Base-by-base conservation (phyloP, 225 moss, liverwort and hornwort genomes). In the Marchantia polymorpha region DNA sequence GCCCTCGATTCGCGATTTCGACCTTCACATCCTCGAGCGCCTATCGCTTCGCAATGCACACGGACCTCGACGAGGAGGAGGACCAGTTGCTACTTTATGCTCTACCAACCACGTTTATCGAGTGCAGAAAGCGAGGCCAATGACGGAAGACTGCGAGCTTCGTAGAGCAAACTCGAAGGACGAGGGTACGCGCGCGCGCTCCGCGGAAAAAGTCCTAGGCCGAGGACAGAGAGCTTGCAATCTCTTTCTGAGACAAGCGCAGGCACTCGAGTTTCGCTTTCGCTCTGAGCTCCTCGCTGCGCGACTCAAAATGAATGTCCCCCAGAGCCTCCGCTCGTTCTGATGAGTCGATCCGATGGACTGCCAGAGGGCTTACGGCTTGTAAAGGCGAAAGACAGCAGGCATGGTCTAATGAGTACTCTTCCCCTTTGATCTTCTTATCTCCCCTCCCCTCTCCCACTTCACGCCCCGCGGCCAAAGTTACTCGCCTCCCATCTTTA, bases 371-470 rank as follows among this genome's bases (percentile, higher is more conserved):
- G 30, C 75, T 59, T 75, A 31, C 75, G 31, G 60, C 58, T 56
- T 20, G 20, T 72, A 27, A 75, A 75, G 75, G 30, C 58, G 53
- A 54, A 22, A 55, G 53, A 51, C 50, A 75, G 54, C 50, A 11
- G 23, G 56, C 54, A 30, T 13, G 13, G 76, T 76, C 46, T 76
- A 76, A 59, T 76, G 55, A 76, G 59, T 60, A 27, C 61, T 20
- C 16, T 26, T 39, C 39, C 31, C 22, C 76, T 76, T 60, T 76
- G 59, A 76, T 76, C 76, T 76, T 73, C 76, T 76, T 76, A 76
- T 76, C 76, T 39, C 76, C 20, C 75, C 76, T 39, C 76, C 20
- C 39, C 26, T 4, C 76, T 76, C 53, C 39, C 8, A 29, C 17
- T 75, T 20, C 56, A 31, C 30, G 46, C 46, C 76, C 23, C 60